Percentiles rank a stretch among this genome's conserved stretches.
Evolutionary conservation across 2,329 filamentous ascomycete species (phyloP).

Genomic region (Neobulgaria alba): DNA sequence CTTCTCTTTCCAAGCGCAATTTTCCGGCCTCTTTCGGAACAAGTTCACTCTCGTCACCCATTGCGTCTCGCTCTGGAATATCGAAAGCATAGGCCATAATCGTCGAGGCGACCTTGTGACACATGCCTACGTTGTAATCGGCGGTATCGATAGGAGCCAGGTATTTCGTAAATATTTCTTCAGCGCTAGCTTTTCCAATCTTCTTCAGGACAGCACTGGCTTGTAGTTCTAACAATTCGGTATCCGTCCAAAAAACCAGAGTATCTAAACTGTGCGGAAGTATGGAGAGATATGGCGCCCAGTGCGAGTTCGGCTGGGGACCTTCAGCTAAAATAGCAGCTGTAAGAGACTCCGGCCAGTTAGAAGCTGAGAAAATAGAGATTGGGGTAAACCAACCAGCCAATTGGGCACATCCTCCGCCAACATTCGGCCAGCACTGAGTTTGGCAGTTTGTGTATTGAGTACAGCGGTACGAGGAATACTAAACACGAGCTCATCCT

Average conservation of each 20-base stretch:
- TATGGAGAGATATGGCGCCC: conserved; percentile 50
- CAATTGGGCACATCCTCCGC: conserved; percentile 35
- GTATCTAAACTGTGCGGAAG: conserved; percentile 55
- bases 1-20: conserved; percentile 33
- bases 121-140: conserved; percentile 35
- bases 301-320: conserved; percentile 21
- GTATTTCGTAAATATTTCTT: conserved; percentile 45
- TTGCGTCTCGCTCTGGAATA: conserved; percentile 31
- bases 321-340: conserved; percentile 22
- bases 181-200: conserved; percentile 52
- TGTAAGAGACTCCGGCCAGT: conserved; percentile 20
- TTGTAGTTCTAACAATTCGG: conserved; percentile 53
- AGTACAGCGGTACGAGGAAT: conserved; percentile 53
- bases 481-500: conserved; percentile 57
- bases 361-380: not conserved
- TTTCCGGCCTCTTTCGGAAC: not conserved
- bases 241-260: conserved; percentile 58
- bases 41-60: not conserved
- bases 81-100: conserved; percentile 72
- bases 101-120: conserved; percentile 57
- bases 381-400: conserved; percentile 16
- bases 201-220: conserved; percentile 55
- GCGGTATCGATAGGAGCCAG: conserved; percentile 44
- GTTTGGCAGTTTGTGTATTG: conserved; percentile 48
- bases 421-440: conserved; percentile 27